Evolutionary conservation across 1,284 basidiomycete species (phyloP).

Genomic region (Anthracocystis walkeri): DNA sequence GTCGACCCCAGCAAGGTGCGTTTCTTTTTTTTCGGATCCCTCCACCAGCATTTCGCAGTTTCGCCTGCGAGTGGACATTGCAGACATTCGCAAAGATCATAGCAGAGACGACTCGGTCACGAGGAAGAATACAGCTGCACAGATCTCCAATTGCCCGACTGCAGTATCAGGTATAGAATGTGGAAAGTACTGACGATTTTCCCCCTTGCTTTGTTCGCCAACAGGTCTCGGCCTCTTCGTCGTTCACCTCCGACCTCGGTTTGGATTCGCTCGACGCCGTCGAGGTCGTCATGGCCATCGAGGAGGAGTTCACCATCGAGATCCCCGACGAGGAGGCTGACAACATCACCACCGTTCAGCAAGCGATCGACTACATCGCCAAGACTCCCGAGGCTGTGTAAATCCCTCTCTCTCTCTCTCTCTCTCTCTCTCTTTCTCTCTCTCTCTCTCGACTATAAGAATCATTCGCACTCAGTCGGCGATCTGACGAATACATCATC

Average conservation of each 20-base stretch:
- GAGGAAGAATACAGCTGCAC: too few species aligned
- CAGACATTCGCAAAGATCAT: not conserved
- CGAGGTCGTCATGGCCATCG: conserved; percentile 99
- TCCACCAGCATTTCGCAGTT: not conserved
- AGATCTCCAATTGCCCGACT: too few species aligned
- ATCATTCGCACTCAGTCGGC: not conserved
- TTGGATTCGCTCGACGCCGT: conserved; percentile 97
- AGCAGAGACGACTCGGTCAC: not conserved
- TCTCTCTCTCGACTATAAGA: too few species aligned
- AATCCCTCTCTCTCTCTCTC: too few species aligned
- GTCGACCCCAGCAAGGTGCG: conserved; percentile 80
- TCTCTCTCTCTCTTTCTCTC: too few species aligned
- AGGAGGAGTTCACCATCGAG: conserved; percentile 85
- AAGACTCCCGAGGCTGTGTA: conserved; percentile 83
- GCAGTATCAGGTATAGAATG: too few species aligned
- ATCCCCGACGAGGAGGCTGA: conserved; percentile 99
- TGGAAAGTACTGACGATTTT: conserved; percentile 17
- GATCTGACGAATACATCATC: not conserved
- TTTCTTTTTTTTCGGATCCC: not conserved
- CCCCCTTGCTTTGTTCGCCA: conserved; percentile 2
- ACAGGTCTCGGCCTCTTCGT: conserved; percentile 80
- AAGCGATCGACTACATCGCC: conserved; percentile 97
- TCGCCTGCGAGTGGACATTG: not conserved
- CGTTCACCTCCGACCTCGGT: conserved; percentile 88
- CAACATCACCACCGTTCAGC: conserved; percentile 91